Evolutionary conservation across 441 rosid genomes (phyloP).

Genomic region (Metrosideros polymorpha): DNA sequence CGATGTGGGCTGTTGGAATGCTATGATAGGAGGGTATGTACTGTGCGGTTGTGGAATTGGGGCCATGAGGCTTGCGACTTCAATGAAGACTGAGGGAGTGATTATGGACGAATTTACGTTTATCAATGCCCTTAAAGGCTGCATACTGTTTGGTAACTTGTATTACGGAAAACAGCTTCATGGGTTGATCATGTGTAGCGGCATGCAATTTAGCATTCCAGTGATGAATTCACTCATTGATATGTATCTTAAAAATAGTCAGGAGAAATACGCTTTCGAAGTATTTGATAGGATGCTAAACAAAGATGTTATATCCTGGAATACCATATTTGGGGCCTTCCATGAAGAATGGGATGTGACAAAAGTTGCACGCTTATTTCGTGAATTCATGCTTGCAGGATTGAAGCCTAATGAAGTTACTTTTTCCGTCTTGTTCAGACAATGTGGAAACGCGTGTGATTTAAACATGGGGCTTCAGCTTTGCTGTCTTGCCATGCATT

Average conservation of each 20-base stretch:
- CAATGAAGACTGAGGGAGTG: conserved; percentile 12
- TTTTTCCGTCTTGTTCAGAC: conserved; percentile 20
- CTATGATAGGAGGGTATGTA: conserved; percentile 30
- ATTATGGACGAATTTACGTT: conserved; percentile 17
- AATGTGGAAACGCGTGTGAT: conserved; percentile 16
- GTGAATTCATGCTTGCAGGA: conserved; percentile 8
- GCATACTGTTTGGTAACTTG: conserved; percentile 10
- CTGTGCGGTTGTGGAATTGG: conserved; percentile 17
- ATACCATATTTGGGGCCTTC: conserved; percentile 20
- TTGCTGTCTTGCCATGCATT: conserved; percentile 12
- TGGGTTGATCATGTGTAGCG: conserved; percentile 16
- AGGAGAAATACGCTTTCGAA: conserved; percentile 4
- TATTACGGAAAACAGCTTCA: conserved; percentile 25
- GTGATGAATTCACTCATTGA: conserved; percentile 25
- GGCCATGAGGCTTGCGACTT: conserved; percentile 10
- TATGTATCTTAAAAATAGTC: conserved; percentile 24
- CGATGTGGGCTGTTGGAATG: conserved; percentile 30
- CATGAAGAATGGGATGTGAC: conserved; percentile 1
- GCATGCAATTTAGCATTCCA: conserved; percentile 1
- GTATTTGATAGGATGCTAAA: conserved; percentile 11
- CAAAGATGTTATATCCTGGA: conserved; percentile 27
- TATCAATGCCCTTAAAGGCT: conserved; percentile 21
- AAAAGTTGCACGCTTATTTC: conserved; percentile 8
- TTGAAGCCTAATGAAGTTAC: conserved; percentile 18
- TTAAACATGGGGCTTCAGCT: conserved; percentile 24